These are phyloP conservation scores for Yamadazyma akitaensis DNA, from an alignment of 805 yeast species.

Conservation along the genomic window DNA sequence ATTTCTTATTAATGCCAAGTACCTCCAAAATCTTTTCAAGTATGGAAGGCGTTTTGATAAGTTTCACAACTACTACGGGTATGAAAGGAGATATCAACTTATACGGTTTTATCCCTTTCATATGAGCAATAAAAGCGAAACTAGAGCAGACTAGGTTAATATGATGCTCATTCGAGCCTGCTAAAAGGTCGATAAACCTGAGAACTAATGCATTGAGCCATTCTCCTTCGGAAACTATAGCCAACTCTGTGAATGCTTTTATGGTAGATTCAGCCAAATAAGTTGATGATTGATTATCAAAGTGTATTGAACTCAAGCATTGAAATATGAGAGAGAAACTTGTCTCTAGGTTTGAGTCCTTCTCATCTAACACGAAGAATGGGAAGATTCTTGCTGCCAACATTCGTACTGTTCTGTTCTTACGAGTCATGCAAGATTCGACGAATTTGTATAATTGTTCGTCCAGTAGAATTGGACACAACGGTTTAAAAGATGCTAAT, in stretches of 20 bases:
- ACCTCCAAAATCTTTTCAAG: constrained; percentile 61
- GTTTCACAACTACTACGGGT: constrained; percentile 62
- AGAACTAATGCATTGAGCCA: constrained; percentile 62
- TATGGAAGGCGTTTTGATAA: constrained; percentile 58
- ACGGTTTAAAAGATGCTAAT: constrained; percentile 53
- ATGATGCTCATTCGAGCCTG: constrained; percentile 61
- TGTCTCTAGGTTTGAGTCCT: constrained; percentile 35
- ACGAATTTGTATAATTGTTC: constrained; percentile 31
- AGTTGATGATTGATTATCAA: constrained; percentile 20
- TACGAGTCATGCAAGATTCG: constrained; percentile 33
- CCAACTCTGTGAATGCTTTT: constrained; percentile 61
- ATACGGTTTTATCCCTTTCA: constrained; percentile 65
- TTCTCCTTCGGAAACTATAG: constrained; percentile 62
- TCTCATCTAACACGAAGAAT: constrained; percentile 39
- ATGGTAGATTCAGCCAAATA: constrained; percentile 58
- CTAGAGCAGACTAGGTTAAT: constrained; percentile 67
- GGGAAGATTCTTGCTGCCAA: constrained; percentile 54
- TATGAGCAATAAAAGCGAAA: constrained; percentile 54
- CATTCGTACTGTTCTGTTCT: constrained; percentile 54
- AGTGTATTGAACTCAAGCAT: constrained; percentile 37
- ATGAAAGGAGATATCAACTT: constrained; percentile 76
- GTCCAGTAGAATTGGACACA: constrained; percentile 19
- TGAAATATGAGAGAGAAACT: constrained; percentile 44
- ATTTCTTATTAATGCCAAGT: constrained; percentile 57
- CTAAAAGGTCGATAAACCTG: constrained; percentile 62